Conservation (phyloP, 139 green algal species). For the Mychonastes homosphaera region DNA sequence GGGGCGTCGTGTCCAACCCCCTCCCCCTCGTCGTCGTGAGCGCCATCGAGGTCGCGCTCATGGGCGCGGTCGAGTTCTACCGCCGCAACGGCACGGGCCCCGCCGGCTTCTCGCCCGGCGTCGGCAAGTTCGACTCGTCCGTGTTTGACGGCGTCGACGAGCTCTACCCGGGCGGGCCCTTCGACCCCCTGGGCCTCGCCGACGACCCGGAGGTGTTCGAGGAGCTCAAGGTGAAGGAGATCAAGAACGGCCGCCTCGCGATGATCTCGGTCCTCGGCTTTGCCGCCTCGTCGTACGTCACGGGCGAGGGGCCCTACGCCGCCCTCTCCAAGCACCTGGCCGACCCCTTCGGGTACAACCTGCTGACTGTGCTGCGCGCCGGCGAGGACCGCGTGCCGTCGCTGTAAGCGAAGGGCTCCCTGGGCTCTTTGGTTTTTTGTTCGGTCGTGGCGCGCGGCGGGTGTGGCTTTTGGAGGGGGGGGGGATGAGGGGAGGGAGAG, state of each 20-base stretch:
- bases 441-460: too few species aligned
- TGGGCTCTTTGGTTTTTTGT: too few species aligned
- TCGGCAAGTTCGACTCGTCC: constrained; percentile 82
- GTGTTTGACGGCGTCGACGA: constrained; percentile 82
- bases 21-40: constrained; percentile 75
- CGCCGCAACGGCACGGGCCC: constrained; percentile 66
- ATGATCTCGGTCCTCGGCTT: constrained; percentile 83
- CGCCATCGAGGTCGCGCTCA: constrained; percentile 68
- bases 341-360: constrained; percentile 94
- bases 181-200: constrained; percentile 90
- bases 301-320: constrained; percentile 88
- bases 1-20: constrained; percentile 74
- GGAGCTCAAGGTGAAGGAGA: constrained; percentile 96
- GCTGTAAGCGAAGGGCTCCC: constrained; percentile 62
- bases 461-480: too few species aligned
- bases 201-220: constrained; percentile 84
- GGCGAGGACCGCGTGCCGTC: constrained; percentile 67
- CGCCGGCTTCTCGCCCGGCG: constrained; percentile 74
- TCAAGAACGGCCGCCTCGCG: constrained; percentile 93
- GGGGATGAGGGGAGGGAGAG: too few species aligned
- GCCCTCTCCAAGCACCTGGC: constrained; percentile 90
- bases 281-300: constrained; percentile 74
- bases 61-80: constrained; percentile 84
- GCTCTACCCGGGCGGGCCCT: constrained; percentile 89
- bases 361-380: constrained; percentile 64